These are phyloP conservation scores for Sicyos baderoa DNA, from an alignment of 306 rosid genomes.

Conservation along the genomic window DNA sequence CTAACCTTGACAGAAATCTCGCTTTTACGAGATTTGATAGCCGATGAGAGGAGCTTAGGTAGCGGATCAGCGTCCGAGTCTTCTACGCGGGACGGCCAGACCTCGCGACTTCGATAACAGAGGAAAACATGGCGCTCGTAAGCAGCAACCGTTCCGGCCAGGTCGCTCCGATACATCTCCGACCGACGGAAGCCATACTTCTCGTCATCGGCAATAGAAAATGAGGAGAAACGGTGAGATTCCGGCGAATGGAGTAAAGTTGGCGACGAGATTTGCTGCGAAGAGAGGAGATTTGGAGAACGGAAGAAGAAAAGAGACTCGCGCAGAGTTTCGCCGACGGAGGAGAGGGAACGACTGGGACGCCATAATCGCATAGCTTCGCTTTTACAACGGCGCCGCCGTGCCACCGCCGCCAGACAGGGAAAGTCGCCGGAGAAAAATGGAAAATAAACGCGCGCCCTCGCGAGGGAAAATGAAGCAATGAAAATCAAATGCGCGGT, in stretches of 20 bases:
- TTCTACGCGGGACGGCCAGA: conserved; percentile 69
- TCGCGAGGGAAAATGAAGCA: neutral
- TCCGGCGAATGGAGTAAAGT: conserved; percentile 23
- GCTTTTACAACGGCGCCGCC: neutral
- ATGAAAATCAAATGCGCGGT: neutral
- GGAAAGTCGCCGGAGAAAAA: neutral
- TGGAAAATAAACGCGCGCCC: neutral
- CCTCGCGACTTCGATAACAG: conserved; percentile 59
- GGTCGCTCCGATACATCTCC: conserved; percentile 64
- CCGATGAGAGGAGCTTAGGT: conserved; percentile 43
- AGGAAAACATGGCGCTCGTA: conserved; percentile 87
- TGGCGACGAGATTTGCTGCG: neutral
- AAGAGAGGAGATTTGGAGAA: neutral
- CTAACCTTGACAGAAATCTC: conserved; percentile 28
- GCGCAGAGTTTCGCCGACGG: neutral
- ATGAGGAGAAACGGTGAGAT: conserved; percentile 26
- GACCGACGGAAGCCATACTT: conserved; percentile 66
- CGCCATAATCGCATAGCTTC: conserved; percentile 28
- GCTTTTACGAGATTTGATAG: conserved; percentile 48
- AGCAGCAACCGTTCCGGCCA: conserved; percentile 55
- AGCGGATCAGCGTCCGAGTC: conserved; percentile 61
- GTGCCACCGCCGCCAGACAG: neutral
- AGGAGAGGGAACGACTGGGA: conserved; percentile 16
- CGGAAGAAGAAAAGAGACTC: conserved; percentile 7
- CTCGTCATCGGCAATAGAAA: conserved; percentile 29